These are phyloP conservation scores for Talaromyces funiculosus DNA, from an alignment of 2,329 filamentous ascomycete species.

Conservation along the genomic window DNA sequence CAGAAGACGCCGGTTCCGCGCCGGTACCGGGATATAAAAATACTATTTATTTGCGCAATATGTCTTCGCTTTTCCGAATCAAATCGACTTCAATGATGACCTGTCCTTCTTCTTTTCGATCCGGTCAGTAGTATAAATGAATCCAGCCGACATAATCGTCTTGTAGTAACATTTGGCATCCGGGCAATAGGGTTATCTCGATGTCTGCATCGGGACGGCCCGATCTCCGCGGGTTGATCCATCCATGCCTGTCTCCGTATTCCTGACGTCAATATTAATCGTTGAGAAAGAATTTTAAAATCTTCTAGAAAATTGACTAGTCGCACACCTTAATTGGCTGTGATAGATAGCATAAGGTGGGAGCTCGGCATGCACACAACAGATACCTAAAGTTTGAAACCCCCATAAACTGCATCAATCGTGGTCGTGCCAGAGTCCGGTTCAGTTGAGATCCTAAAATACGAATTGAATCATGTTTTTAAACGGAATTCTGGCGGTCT, in stretches of 20 bases:
- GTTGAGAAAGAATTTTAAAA: neutral
- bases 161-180: neutral
- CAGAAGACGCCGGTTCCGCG: neutral
- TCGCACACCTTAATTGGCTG: neutral
- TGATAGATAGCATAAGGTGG: neutral
- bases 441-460: too few relatives aligned
- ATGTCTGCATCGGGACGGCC: neutral
- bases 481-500: neutral
- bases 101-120: too few relatives aligned
- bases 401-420: too few relatives aligned
- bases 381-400: neutral
- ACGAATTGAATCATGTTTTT: conserved; percentile 1
- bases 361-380: neutral
- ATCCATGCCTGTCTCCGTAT: neutral
- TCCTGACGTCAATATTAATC: conserved; percentile 4
- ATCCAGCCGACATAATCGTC: neutral
- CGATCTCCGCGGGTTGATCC: neutral
- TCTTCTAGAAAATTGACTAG: neutral
- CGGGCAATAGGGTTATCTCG: neutral
- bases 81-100: too few relatives aligned
- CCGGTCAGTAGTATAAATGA: neutral
- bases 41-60: neutral
- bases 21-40: neutral
- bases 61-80: neutral
- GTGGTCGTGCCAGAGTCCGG: neutral